Percentiles rank a stretch among this genome's conserved stretches.
Conservation (phyloP, 2,329 filamentous ascomycete species). For the Pezicula neosporulosa region DNA sequence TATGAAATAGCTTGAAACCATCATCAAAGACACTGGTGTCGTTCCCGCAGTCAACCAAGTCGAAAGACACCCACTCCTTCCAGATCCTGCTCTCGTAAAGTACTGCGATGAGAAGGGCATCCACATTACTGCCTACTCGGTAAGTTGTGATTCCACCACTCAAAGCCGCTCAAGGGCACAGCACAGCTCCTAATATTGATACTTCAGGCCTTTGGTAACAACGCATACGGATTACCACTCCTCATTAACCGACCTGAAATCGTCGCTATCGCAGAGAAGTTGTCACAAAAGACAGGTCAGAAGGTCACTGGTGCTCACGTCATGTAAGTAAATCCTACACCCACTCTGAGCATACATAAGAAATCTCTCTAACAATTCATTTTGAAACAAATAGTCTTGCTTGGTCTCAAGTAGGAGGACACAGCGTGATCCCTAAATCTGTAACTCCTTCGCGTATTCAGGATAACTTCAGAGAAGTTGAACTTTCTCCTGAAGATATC, state of each 20-base stretch:
- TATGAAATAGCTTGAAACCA: constrained; percentile 41
- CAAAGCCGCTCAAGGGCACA: not conserved
- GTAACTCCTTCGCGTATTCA: constrained; percentile 65
- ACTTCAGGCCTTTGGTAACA: constrained; percentile 36
- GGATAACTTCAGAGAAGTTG: constrained; percentile 66
- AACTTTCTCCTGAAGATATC: constrained; percentile 56
- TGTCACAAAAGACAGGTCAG: constrained; percentile 39
- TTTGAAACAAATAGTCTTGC: constrained; percentile 44
- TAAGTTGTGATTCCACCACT: constrained; percentile 41
- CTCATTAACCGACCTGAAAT: constrained; percentile 55
- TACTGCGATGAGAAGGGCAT: constrained; percentile 62
- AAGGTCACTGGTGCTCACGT: constrained; percentile 40
- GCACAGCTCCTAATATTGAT: constrained; percentile 9
- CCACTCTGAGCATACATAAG: constrained; percentile 35
- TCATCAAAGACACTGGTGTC: constrained; percentile 56
- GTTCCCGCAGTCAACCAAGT: constrained; percentile 63
- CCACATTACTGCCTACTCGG: constrained; percentile 64
- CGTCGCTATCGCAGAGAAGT: constrained; percentile 50
- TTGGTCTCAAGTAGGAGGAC: constrained; percentile 57
- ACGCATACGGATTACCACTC: constrained; percentile 40
- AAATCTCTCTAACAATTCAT: constrained; percentile 37
- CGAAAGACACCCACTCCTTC: constrained; percentile 64
- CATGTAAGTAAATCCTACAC: constrained; percentile 18
- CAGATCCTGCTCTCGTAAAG: constrained; percentile 53
- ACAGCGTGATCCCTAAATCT: constrained; percentile 73